These are phyloP conservation scores for Cetraspora pellucida DNA, from an alignment of 192 early-diverging fungal species.

Conservation along the genomic window DNA sequence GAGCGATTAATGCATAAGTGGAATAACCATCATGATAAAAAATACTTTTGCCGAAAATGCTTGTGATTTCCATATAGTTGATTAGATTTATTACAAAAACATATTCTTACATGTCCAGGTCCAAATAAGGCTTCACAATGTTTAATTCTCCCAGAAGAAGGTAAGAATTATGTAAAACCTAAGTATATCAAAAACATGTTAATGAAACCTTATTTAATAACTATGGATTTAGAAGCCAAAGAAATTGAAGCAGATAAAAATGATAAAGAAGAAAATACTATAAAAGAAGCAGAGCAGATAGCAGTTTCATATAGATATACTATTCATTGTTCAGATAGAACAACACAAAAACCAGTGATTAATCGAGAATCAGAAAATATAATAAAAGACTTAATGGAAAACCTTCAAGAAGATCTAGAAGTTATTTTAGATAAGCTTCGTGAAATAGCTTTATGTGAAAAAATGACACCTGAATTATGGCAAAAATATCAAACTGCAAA, in stretches of 20 bases:
- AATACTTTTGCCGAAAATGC: conserved; percentile 17
- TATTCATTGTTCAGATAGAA: conserved; percentile 28
- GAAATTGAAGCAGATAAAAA: conserved; percentile 9
- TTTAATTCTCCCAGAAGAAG: not conserved
- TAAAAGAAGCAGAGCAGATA: conserved; percentile 19
- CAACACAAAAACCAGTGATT: conserved; percentile 20
- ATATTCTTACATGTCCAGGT: not conserved
- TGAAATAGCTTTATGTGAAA: conserved; percentile 2
- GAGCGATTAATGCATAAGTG: conserved; percentile 11
- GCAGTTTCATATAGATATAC: conserved; percentile 30
- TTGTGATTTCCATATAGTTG: not conserved
- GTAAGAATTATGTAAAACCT: conserved; percentile 24
- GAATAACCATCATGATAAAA: not conserved
- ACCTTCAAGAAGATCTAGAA: conserved; percentile 26
- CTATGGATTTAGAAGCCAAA: conserved; percentile 25
- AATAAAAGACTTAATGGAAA: conserved; percentile 25
- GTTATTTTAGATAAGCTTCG: conserved; percentile 29
- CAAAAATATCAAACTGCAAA: conserved; percentile 9
- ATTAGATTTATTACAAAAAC: conserved; percentile 7
- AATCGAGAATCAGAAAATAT: conserved; percentile 26
- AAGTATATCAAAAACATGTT: conserved; percentile 30
- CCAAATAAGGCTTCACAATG: conserved; percentile 6
- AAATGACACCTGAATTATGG: conserved; percentile 27
- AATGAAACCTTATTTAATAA: conserved; percentile 22
- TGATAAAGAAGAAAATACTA: conserved; percentile 25